Conservation (phyloP, 768 basidiomycete genomes). For the Polyporus arcularius region DNA sequence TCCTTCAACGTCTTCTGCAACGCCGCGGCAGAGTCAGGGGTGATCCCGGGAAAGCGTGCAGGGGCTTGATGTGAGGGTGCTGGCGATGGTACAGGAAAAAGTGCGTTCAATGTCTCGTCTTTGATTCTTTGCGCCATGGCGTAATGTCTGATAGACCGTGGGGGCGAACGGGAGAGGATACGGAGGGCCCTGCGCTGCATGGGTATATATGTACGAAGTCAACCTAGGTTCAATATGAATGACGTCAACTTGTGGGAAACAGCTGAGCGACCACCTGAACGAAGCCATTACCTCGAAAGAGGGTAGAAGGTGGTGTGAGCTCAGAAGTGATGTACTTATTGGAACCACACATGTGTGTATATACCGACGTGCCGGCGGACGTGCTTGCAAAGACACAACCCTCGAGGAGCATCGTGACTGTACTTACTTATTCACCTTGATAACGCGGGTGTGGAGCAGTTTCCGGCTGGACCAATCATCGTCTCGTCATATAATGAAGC, state of each 20-base stretch:
- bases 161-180: not conserved
- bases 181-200: not conserved
- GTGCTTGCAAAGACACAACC: too few species aligned
- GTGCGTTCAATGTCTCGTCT: slow-evolving; percentile 24
- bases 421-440: too few species aligned
- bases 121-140: not conserved
- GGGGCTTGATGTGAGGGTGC: slow-evolving; percentile 38
- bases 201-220: not conserved
- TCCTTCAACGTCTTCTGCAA: slow-evolving; percentile 27
- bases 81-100: slow-evolving; percentile 34
- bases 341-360: too few species aligned
- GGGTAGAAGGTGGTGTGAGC: too few species aligned
- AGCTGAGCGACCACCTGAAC: slow-evolving; percentile 6
- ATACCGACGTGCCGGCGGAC: too few species aligned
- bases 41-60: slow-evolving; percentile 35
- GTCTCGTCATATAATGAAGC: too few species aligned
- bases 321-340: too few species aligned
- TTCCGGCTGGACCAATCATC: too few species aligned
- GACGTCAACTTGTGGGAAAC: slow-evolving; percentile 7
- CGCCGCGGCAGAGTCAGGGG: slow-evolving; percentile 31
- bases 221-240: not conserved
- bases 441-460: too few species aligned
- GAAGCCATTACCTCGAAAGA: not conserved
- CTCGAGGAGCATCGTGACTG: too few species aligned
- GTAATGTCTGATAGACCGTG: too few species aligned